These are phyloP conservation scores for Pseudogymnoascus sp. DNA, from an alignment of 2,329 filamentous ascomycete species.

Conservation along the genomic window DNA sequence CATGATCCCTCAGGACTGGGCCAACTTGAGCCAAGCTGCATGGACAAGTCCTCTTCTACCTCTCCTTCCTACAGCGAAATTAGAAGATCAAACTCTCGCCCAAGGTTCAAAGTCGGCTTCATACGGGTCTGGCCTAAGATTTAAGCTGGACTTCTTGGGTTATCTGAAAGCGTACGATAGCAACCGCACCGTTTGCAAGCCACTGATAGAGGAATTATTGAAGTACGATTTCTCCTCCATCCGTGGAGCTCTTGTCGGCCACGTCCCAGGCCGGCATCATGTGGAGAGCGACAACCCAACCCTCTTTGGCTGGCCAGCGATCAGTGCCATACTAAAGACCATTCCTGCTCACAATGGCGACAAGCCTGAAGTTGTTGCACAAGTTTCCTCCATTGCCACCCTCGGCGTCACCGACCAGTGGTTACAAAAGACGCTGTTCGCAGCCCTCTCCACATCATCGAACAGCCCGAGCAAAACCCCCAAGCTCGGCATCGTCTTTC, in stretches of 20 bases:
- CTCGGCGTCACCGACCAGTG: conserved; percentile 64
- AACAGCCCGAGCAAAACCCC: conserved; percentile 30
- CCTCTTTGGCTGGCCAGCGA: conserved; percentile 68
- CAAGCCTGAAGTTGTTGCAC: conserved; percentile 45
- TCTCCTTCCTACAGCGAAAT: conserved; percentile 25
- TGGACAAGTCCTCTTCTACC: conserved; percentile 72
- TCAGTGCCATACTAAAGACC: conserved; percentile 51
- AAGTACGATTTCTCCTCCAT: conserved; percentile 64
- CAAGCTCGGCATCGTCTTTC: conserved; percentile 68
- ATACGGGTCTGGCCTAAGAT: conserved; percentile 56
- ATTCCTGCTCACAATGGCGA: conserved; percentile 40
- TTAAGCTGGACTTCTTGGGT: conserved; percentile 66
- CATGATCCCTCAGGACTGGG: conserved; percentile 83
- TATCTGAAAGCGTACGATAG: conserved; percentile 67
- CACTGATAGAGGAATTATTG: conserved; percentile 50
- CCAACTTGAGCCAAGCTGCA: conserved; percentile 76
- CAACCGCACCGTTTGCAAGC: conserved; percentile 43
- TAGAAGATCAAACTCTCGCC: background rate
- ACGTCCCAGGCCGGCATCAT: conserved; percentile 62
- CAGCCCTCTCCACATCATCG: conserved; percentile 31
- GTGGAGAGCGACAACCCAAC: conserved; percentile 41
- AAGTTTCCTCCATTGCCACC: conserved; percentile 78
- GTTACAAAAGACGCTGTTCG: conserved; percentile 60
- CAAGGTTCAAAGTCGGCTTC: conserved; percentile 15
- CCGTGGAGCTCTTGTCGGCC: conserved; percentile 66